Conservation (phyloP, 2,329 filamentous ascomycete genomes). For the Microdochium bolleyi region DNA sequence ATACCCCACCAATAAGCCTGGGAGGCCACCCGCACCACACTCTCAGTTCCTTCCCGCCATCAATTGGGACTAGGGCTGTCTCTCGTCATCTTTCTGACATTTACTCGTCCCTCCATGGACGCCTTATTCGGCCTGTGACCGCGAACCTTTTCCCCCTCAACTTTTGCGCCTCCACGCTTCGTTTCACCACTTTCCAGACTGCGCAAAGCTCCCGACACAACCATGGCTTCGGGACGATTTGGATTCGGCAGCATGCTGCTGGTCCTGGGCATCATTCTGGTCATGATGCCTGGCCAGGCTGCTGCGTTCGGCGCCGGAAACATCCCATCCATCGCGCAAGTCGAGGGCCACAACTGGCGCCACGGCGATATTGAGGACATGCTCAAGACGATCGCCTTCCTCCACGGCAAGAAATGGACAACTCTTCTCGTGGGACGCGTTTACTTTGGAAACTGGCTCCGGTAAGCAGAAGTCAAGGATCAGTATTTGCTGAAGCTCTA, state of each 20-base stretch:
- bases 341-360: constrained; percentile 62
- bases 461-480: no score
- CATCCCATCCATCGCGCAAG: constrained; percentile 55
- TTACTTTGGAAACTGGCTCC: constrained; percentile 83
- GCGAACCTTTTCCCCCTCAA: not conserved
- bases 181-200: not conserved
- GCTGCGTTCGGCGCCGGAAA: constrained; percentile 63
- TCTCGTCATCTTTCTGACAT: not conserved
- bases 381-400: constrained; percentile 67
- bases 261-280: constrained; percentile 41
- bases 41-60: not conserved
- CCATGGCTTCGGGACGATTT: constrained; percentile 39
- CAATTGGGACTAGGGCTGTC: not conserved
- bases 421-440: constrained; percentile 68
- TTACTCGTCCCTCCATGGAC: no score
- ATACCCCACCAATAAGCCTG: not conserved
- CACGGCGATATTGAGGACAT: constrained; percentile 78
- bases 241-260: constrained; percentile 45
- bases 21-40: not conserved
- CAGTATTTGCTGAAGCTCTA: not conserved
- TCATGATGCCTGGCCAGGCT: constrained; percentile 48
- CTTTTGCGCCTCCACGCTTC: not conserved
- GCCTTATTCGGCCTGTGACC: not conserved
- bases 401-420: constrained; percentile 80
- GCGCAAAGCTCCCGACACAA: not conserved